A percentile compares a stretch with the other conserved stretches of the same genome.
phyloP scores from a whole-genome alignment of 805 yeast genomes.

The Wickerhamiella brachini region DNA sequence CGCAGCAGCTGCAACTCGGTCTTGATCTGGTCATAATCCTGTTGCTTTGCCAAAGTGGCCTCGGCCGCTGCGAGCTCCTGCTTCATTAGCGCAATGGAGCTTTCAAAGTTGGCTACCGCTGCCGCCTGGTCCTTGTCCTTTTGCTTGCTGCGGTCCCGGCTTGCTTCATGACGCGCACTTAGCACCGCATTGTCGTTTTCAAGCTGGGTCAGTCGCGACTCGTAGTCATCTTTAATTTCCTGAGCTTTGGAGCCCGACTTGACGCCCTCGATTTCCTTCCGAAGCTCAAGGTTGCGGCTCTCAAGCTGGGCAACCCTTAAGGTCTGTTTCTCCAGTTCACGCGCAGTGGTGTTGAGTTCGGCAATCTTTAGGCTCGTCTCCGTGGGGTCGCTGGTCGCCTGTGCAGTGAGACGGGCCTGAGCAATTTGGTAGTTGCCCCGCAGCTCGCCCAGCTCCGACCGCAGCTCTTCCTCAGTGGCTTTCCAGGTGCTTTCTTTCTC shows the following conservation, averaged over 20 bases:
- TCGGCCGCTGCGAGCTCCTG: slow-evolving; percentile 3
- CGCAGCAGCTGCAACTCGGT: slow-evolving; percentile 55
- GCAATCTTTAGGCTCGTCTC: slow-evolving; percentile 14
- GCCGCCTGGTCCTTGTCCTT: not conserved
- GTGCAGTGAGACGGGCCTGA: slow-evolving; percentile 34
- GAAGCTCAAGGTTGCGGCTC: slow-evolving; percentile 59
- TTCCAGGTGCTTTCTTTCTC: slow-evolving; percentile 64
- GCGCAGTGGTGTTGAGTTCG: slow-evolving; percentile 49
- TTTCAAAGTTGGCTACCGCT: not conserved
- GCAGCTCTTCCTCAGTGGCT: slow-evolving; percentile 37
- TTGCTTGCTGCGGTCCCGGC: not conserved
- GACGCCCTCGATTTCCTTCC: slow-evolving; percentile 45
- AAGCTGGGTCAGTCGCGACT: slow-evolving; percentile 11
- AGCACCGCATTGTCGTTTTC: slow-evolving; percentile 12
- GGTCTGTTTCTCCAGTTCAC: slow-evolving; percentile 63
- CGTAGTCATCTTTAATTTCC: slow-evolving; percentile 4
- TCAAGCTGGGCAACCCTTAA: slow-evolving; percentile 57
- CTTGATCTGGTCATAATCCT: slow-evolving; percentile 67
- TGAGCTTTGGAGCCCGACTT: slow-evolving; percentile 22
- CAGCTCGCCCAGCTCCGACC: slow-evolving; percentile 47
- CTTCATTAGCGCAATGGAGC: not conserved
- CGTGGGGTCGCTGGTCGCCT: slow-evolving; percentile 11
- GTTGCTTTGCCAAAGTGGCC: slow-evolving; percentile 9
- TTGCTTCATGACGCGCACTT: not conserved
- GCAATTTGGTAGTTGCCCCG: slow-evolving; percentile 53